Percentiles rank a stretch among this genome's conserved stretches.
Evolutionary conservation across 164 flowering plant species (phyloP).

Genomic region (Tetrastigma voinierianum): DNA sequence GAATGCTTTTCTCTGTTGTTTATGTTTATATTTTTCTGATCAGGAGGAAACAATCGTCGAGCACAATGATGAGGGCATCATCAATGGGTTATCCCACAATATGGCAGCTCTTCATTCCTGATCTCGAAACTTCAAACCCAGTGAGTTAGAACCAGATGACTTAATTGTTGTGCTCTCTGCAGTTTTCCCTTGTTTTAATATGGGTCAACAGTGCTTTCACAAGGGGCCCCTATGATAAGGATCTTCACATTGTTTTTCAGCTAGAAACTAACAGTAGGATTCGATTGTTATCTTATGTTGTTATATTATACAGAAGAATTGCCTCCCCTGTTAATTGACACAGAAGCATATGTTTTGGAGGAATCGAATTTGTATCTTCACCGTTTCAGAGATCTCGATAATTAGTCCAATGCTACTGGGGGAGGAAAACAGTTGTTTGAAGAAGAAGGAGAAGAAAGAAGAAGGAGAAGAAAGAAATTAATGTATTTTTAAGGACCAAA

Average conservation of each 20-base stretch:
- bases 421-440: no score
- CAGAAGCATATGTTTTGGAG: not conserved
- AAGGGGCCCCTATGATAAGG: not conserved
- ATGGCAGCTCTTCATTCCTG: constrained; percentile 40
- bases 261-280: constrained; percentile 17
- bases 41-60: constrained; percentile 45
- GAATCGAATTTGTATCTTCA: not conserved
- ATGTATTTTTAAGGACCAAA: not conserved
- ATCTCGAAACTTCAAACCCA: constrained; percentile 1
- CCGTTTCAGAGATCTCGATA: not conserved
- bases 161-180: not conserved
- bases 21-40: not conserved
- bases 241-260: constrained; percentile 4
- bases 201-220: not conserved
- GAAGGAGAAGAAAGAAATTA: no score
- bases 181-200: not conserved
- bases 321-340: not conserved
- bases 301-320: not conserved
- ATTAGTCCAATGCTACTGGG: not conserved
- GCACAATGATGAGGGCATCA: constrained; percentile 37
- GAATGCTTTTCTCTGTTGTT: not conserved
- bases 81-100: constrained; percentile 41
- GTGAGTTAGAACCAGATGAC: not conserved
- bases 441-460: no score
- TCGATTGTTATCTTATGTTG: constrained; percentile 2